These are phyloP conservation scores for Mallotus repandus DNA, from an alignment of 441 rosid genomes.

Conservation along the genomic window DNA sequence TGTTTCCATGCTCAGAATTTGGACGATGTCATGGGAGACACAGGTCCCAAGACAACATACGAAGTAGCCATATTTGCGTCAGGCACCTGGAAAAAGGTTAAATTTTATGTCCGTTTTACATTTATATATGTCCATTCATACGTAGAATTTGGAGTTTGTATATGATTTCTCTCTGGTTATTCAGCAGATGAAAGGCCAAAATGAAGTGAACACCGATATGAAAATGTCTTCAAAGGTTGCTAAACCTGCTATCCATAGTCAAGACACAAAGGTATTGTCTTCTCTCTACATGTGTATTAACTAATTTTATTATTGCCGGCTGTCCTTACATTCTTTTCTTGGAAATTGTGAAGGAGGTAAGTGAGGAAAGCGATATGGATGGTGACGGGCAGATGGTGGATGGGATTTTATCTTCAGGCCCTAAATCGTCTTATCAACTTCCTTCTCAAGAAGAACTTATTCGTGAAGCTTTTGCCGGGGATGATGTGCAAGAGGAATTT, in stretches of 20 bases:
- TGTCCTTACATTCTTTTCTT: conserved; percentile 16
- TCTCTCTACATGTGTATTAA: neutral
- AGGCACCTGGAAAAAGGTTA: conserved; percentile 77
- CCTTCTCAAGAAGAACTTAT: conserved; percentile 94
- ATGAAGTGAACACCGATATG: conserved; percentile 28
- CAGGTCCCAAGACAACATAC: conserved; percentile 67
- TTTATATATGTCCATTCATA: neutral
- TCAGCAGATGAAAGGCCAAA: conserved; percentile 53
- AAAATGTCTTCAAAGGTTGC: conserved; percentile 35
- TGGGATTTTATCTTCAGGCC: conserved; percentile 58
- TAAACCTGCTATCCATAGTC: conserved; percentile 29
- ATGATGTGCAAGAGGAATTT: conserved; percentile 80
- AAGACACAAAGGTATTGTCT: conserved; percentile 44
- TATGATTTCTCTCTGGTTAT: conserved; percentile 15
- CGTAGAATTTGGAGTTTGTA: conserved; percentile 7
- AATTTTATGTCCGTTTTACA: conserved; percentile 11
- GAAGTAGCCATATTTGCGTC: conserved; percentile 78
- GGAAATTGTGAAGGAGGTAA: conserved; percentile 37
- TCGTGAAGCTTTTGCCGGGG: conserved; percentile 88
- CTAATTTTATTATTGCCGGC: conserved; percentile 5
- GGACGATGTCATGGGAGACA: conserved; percentile 42
- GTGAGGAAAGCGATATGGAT: conserved; percentile 63
- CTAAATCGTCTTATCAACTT: conserved; percentile 53
- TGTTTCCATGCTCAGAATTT: conserved; percentile 42
- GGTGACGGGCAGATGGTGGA: conserved; percentile 76